phyloP scores from a whole-genome alignment of 78 protist species.

The Anaeramoeba flamelloides region DNA sequence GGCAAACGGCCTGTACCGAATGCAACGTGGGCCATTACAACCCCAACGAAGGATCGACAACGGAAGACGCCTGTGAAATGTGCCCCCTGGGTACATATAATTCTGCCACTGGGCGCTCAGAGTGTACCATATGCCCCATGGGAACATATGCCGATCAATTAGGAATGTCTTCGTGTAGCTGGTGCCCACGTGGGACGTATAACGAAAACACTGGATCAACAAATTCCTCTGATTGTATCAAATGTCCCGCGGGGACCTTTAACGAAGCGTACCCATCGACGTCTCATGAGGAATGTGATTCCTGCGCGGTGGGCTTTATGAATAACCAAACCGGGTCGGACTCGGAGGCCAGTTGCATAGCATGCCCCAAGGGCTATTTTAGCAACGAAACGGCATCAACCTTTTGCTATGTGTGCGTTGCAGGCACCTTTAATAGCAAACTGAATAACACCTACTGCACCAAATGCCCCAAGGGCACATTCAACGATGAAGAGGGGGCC shows the following conservation, averaged over 20 bases:
- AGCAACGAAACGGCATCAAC: neutral
- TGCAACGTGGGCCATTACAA: neutral
- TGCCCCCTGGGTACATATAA: neutral
- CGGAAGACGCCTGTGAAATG: neutral
- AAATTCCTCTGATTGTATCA: neutral
- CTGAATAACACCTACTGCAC: too few relatives aligned
- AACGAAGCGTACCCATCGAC: too few relatives aligned
- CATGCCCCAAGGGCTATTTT: neutral
- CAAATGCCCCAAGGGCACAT: neutral
- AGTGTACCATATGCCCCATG: neutral
- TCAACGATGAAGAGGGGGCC: too few relatives aligned
- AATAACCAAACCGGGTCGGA: neutral
- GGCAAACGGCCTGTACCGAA: neutral
- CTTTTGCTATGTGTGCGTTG: neutral
- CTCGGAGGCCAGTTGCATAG: too few relatives aligned
- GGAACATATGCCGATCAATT: neutral
- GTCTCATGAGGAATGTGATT: neutral
- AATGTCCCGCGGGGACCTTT: too few relatives aligned
- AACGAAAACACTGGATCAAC: neutral
- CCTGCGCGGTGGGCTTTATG: neutral
- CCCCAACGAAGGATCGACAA: neutral
- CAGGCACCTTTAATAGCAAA: too few relatives aligned
- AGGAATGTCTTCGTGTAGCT: neutral
- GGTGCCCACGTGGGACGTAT: neutral
- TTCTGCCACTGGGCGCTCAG: neutral